Evolutionary conservation across 352 stramenopile species (phyloP).

Genomic region (Aphanomyces invadans): DNA sequence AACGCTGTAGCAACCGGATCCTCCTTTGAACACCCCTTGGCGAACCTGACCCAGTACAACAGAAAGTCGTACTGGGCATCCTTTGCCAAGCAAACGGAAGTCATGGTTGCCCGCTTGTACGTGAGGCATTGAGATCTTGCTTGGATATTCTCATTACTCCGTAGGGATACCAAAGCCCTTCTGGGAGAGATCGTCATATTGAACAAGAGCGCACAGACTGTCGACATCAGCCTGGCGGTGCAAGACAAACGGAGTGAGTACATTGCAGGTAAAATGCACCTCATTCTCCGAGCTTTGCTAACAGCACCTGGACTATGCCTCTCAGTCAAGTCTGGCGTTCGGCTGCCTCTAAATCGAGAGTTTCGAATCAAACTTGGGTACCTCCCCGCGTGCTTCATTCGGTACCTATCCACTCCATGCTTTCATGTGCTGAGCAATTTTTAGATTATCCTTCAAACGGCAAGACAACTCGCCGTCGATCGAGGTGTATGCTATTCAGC

Average conservation of each 20-base stretch:
- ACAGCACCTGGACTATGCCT: too few species aligned
- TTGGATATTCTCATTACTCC: too few species aligned
- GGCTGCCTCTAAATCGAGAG: slow-evolving; percentile 51
- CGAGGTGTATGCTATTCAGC: slow-evolving; percentile 48
- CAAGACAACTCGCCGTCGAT: slow-evolving; percentile 41
- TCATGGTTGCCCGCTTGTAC: slow-evolving; percentile 43
- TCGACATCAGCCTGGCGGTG: slow-evolving; percentile 56
- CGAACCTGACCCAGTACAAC: slow-evolving; percentile 48
- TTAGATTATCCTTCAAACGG: slow-evolving; percentile 48
- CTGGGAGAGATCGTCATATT: slow-evolving; percentile 60
- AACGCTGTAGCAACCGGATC: slow-evolving; percentile 17
- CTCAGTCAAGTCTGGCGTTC: slow-evolving; percentile 43
- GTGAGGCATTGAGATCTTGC: too few species aligned
- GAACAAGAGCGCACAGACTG: slow-evolving; percentile 67
- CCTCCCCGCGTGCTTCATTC: slow-evolving; percentile 56
- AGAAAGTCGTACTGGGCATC: slow-evolving; percentile 51
- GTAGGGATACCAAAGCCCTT: slow-evolving; percentile 53
- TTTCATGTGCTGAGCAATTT: too few species aligned
- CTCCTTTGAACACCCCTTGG: slow-evolving; percentile 23
- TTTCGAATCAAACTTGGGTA: slow-evolving; percentile 46
- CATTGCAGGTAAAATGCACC: slow-evolving; percentile 34
- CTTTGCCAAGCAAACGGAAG: slow-evolving; percentile 44
- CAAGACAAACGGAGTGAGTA: slow-evolving; percentile 59
- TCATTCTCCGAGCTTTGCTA: too few species aligned
- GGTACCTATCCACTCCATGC: slow-evolving; percentile 28